Base-by-base conservation (phyloP, 768 basidiomycete genomes). In the Omphalotus guepiniiformis region DNA sequence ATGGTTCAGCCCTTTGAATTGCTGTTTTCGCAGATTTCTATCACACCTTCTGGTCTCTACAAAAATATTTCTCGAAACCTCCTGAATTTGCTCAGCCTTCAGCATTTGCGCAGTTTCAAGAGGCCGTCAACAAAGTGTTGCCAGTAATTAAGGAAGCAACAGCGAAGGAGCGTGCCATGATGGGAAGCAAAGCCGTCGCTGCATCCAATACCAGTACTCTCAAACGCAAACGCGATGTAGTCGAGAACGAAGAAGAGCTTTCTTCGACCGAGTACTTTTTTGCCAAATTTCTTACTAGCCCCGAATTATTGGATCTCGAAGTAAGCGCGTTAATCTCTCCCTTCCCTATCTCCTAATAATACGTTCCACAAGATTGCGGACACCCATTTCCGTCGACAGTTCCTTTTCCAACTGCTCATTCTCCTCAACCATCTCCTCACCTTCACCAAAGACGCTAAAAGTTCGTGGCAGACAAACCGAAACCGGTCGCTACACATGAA, bases 371-470 rank as follows among this genome's bases (percentile, higher is more conserved):
- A 93, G 92, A 79, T 94, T 43, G 86, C 91, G 18, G 93, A 94
- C 58, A 88, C 88, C 0, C 80, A 88, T 56, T 96, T 96, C 72
- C 86, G 93, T n/a, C 82, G 91, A 13, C 93, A 95, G 66, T 82
- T 93, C 64, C 74, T 95, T 16, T 84, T 94, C 60, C 93, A 96
- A 16, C 79, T 46, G 15, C 57, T 89, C 16, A 85, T 89, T 34
- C 72, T 89, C n/a, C 73, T 91, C 34, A 74, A 81, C 41, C 85
- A 90, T 60, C 74, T 93, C 22, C 72, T 85, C 18, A 80, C 74
- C 2, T 89, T 89, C 59, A 90, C 88, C 0, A 83, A 85, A 53
- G 51, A 74, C 2, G 74, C 76, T 1, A 90, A 91, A 55, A 65
- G 71, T 0, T 57, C 68, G 25, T 87, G 85, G 80, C 64, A 72